phyloP scores from a whole-genome alignment of 768 basidiomycete genomes.

The Lepiota venenata region DNA sequence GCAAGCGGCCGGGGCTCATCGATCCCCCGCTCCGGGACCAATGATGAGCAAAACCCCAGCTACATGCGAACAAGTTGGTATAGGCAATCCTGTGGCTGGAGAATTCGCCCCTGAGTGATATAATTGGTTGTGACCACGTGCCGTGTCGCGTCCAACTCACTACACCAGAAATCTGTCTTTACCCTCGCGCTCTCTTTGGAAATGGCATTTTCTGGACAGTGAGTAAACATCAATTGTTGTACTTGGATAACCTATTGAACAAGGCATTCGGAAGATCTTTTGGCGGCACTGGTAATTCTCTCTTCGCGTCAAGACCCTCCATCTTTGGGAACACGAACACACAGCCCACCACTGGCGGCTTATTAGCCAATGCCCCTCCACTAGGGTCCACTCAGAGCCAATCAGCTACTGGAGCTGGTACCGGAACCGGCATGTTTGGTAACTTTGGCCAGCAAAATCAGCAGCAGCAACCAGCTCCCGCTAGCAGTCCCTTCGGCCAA shows the following conservation, averaged over 20 bases:
- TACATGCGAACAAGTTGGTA: too few relatives aligned
- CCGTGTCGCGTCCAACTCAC: not conserved
- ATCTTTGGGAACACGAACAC: conserved; percentile 34
- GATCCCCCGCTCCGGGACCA: too few relatives aligned
- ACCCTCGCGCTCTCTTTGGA: too few relatives aligned
- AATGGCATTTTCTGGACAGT: not conserved
- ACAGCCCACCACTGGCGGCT: conserved; percentile 21
- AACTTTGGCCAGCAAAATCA: conserved; percentile 23
- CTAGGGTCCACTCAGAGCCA: conserved; percentile 15
- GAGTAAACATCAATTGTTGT: not conserved
- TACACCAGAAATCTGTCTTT: too few relatives aligned
- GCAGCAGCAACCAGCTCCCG: conserved; percentile 1
- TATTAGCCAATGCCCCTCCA: conserved; percentile 12
- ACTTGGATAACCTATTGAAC: not conserved
- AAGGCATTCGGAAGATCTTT: not conserved
- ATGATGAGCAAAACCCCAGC: too few relatives aligned
- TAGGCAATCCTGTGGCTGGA: too few relatives aligned
- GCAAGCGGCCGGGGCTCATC: too few relatives aligned
- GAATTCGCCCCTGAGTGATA: too few relatives aligned
- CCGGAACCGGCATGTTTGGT: conserved; percentile 9
- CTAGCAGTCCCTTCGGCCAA: too few relatives aligned
- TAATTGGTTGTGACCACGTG: not conserved
- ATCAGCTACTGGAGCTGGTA: conserved; percentile 1
- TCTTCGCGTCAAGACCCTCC: conserved; percentile 13
- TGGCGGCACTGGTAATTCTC: conserved; percentile 11